phyloP scores from a whole-genome alignment of 306 rosid genomes.

The Lathyrus oleraceus region DNA sequence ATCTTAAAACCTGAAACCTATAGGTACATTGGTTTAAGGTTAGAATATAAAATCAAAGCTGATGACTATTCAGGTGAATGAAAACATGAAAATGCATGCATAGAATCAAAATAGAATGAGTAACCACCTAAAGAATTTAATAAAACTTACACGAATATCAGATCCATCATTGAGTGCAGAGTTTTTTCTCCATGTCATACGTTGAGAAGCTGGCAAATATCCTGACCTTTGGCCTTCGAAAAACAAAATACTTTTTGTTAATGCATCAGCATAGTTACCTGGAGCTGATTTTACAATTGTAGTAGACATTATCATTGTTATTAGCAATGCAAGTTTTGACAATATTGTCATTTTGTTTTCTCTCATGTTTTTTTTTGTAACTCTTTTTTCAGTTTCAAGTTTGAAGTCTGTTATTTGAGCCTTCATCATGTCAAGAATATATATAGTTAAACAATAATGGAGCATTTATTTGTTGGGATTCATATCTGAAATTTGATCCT shows the following conservation, averaged over 20 bases:
- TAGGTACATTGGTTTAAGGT: too few species aligned
- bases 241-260: conserved; percentile 51
- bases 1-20: too few species aligned
- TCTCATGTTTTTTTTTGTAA: neutral
- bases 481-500: too few species aligned
- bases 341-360: neutral
- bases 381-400: neutral
- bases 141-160: conserved; percentile 33
- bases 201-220: conserved; percentile 49
- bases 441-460: neutral
- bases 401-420: neutral
- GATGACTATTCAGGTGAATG: too few species aligned
- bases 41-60: too few species aligned
- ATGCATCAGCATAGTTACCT: conserved; percentile 43
- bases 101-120: too few species aligned
- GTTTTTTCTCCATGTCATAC: conserved; percentile 54
- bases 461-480: neutral
- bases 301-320: neutral
- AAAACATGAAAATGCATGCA: too few species aligned
- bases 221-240: conserved; percentile 63
- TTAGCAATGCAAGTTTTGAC: neutral
- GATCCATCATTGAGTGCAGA: conserved; percentile 53
- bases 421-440: neutral
- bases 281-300: conserved; percentile 25
- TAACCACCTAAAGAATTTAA: neutral